Conservation (phyloP, 1,284 basidiomycete species). For the Pseudozyma tsukubaensis region DNA sequence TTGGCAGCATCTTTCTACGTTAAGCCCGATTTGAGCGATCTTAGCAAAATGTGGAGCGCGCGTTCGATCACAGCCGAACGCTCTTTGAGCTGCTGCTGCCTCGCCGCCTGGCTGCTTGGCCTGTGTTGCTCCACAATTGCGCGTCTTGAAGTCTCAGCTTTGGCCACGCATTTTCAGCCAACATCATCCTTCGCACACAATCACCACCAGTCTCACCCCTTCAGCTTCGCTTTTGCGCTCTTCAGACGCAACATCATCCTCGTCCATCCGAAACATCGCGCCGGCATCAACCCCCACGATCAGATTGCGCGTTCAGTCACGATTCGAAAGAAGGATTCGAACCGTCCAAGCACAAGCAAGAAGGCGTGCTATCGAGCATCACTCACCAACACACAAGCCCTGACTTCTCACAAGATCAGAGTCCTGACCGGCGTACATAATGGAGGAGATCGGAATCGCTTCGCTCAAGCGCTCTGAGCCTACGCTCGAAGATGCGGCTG, state of each 20-base stretch:
- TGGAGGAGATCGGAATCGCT: slow-evolving; percentile 67
- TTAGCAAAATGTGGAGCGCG: slow-evolving; percentile 25
- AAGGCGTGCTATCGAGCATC: not conserved
- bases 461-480: slow-evolving; percentile 52
- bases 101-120: not conserved
- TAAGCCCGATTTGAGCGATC: slow-evolving; percentile 27
- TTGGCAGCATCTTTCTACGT: not conserved
- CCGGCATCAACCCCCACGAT: too few species aligned
- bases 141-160: slow-evolving; percentile 31
- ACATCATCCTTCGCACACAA: slow-evolving; percentile 1
- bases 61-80: slow-evolving; percentile 31
- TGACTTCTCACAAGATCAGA: not conserved
- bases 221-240: not conserved
- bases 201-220: not conserved
- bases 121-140: slow-evolving; percentile 45
- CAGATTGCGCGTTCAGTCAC: too few species aligned
- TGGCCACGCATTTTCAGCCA: slow-evolving; percentile 13
- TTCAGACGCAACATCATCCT: too few species aligned
- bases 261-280: too few species aligned
- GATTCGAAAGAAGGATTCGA: not conserved
- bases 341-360: not conserved
- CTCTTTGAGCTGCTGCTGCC: slow-evolving; percentile 5
- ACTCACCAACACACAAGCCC: not conserved
- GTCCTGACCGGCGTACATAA: slow-evolving; percentile 6
- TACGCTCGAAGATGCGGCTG: slow-evolving; percentile 57